phyloP scores from a whole-genome alignment of 2,329 filamentous ascomycete genomes.

The Ambrosiella xylebori region DNA sequence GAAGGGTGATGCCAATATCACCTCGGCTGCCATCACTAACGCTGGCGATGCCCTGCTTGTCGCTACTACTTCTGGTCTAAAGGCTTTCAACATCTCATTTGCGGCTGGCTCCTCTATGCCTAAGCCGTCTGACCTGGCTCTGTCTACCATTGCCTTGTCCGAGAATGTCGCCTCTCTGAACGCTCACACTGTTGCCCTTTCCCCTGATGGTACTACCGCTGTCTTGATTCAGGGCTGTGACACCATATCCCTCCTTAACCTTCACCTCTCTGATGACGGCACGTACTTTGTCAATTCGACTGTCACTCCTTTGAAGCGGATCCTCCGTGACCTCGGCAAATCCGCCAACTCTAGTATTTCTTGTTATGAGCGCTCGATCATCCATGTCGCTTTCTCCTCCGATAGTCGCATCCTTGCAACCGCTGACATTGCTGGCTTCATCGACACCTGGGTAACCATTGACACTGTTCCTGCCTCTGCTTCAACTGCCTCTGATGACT shows the following conservation, averaged over 20 bases:
- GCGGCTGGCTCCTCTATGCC: conserved; percentile 3
- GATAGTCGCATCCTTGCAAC: conserved; percentile 65
- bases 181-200: conserved; percentile 52
- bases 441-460: conserved; percentile 71
- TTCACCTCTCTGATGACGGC: conserved; percentile 18
- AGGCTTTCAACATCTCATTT: conserved; percentile 43
- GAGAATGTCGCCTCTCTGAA: conserved; percentile 39
- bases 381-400: conserved; percentile 57
- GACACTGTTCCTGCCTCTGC: conserved; percentile 21
- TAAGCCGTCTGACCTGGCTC: conserved; percentile 41
- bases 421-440: conserved; percentile 65
- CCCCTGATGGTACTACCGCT: conserved; percentile 54
- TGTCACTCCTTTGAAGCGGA: conserved; percentile 32
- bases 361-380: conserved; percentile 61
- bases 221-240: conserved; percentile 45
- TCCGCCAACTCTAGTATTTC: conserved; percentile 48
- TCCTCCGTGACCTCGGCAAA: conserved; percentile 36
- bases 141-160: conserved; percentile 54
- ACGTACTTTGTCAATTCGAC: conserved; percentile 18
- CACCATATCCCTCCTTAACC: conserved; percentile 34
- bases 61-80: conserved; percentile 56
- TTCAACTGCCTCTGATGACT: conserved; percentile 19
- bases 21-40: conserved; percentile 51
- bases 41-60: conserved; percentile 62
- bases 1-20: conserved; percentile 67